Evolutionary conservation across 371 early-diverging fungal species (phyloP).

Genomic region (Rhizopus arrhizus): DNA sequence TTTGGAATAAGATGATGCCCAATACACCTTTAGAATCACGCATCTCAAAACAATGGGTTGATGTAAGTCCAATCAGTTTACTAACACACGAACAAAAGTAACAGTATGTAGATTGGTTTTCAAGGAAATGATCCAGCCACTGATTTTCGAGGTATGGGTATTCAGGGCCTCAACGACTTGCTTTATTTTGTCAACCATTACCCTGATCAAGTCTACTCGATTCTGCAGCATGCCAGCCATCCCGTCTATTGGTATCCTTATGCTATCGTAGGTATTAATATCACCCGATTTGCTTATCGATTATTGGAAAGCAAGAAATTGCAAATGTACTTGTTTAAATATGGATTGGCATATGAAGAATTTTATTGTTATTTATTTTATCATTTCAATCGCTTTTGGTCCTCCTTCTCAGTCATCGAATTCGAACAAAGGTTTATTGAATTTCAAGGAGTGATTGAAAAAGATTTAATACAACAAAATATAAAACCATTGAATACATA

Average conservation of each 20-base stretch:
- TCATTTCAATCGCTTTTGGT: constrained; percentile 73
- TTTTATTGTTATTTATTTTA: constrained; percentile 77
- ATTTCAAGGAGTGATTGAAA: constrained; percentile 55
- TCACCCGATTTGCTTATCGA: constrained; percentile 70
- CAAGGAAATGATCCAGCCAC: constrained; percentile 86
- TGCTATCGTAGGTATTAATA: constrained; percentile 83
- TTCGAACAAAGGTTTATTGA: constrained; percentile 68
- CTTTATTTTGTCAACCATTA: constrained; percentile 68
- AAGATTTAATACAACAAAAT: constrained; percentile 31
- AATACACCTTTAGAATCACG: constrained; percentile 53
- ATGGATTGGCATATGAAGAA: constrained; percentile 65
- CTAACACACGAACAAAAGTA: neutral
- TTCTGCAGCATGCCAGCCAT: constrained; percentile 38
- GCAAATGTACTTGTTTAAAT: constrained; percentile 65
- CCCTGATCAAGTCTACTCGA: constrained; percentile 51
- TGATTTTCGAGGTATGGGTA: constrained; percentile 87
- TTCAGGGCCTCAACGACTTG: constrained; percentile 77
- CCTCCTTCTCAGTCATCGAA: constrained; percentile 72
- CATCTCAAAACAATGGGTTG: constrained; percentile 68
- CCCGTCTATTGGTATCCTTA: constrained; percentile 66
- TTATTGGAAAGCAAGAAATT: constrained; percentile 66
- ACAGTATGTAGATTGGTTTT: constrained; percentile 64
- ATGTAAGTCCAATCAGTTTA: constrained; percentile 27
- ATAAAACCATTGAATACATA: constrained; percentile 15
- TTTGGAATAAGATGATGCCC: constrained; percentile 76